A percentile compares a stretch with the other conserved stretches of the same genome.
Evolutionary conservation across 768 basidiomycete species (phyloP).

Genomic region (Termitomyces sp.): DNA sequence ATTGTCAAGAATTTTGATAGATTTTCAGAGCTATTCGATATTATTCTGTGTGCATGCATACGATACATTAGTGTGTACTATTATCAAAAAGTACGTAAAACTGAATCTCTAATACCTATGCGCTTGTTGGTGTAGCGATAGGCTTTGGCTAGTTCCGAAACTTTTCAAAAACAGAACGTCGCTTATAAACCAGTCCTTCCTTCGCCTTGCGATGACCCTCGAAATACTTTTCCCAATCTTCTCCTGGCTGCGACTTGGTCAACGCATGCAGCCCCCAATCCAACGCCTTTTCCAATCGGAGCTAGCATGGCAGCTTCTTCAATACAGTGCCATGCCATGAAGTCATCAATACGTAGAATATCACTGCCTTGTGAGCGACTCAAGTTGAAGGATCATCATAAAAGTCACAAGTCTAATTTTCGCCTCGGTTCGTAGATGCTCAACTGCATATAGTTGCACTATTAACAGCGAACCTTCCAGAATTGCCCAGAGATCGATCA

Average conservation of each 20-base stretch:
- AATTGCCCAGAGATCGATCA: slow-evolving; percentile 29
- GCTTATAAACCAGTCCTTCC: neutral
- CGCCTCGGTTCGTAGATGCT: slow-evolving; percentile 24
- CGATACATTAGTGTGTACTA: neutral
- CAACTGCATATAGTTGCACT: slow-evolving; percentile 33
- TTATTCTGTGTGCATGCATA: neutral
- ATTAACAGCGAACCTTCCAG: slow-evolving; percentile 33
- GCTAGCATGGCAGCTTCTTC: slow-evolving; percentile 44
- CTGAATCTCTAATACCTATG: too few relatives aligned
- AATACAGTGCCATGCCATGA: slow-evolving; percentile 61
- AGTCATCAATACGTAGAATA: slow-evolving; percentile 81
- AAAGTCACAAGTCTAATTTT: slow-evolving; percentile 4
- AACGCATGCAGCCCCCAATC: slow-evolving; percentile 53
- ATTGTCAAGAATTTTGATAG: too few relatives aligned
- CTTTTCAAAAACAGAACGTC: neutral
- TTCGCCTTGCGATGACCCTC: neutral
- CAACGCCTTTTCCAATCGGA: slow-evolving; percentile 57
- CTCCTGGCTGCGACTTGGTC: slow-evolving; percentile 16
- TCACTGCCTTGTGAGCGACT: slow-evolving; percentile 73
- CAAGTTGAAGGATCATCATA: slow-evolving; percentile 34
- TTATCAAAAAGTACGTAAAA: neutral
- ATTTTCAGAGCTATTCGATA: neutral
- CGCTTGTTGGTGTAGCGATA: neutral
- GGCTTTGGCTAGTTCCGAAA: neutral
- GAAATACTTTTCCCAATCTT: neutral